These are phyloP conservation scores for Cytospora leucostoma DNA, from an alignment of 2,329 filamentous ascomycete genomes.

Conservation along the genomic window DNA sequence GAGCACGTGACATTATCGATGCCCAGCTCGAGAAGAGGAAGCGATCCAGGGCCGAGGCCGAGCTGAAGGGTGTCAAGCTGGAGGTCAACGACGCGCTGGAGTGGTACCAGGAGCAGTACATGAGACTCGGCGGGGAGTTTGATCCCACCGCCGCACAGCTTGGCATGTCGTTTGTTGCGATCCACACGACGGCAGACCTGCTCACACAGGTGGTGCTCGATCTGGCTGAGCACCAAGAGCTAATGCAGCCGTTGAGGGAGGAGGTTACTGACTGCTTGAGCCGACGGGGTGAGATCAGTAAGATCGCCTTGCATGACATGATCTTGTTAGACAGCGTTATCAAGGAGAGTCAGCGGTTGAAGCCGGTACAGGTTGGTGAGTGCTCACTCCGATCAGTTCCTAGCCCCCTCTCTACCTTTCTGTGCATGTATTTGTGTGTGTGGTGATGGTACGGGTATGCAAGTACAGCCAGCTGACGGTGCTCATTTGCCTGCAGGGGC, in stretches of 20 bases:
- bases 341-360: constrained; percentile 42
- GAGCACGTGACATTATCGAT: not conserved
- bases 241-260: constrained; percentile 38
- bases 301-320: constrained; percentile 40
- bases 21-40: constrained; percentile 34
- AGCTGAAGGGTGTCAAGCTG: constrained; percentile 8
- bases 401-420: not conserved
- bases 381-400: not conserved
- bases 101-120: constrained; percentile 43
- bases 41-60: constrained; percentile 37
- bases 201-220: constrained; percentile 43
- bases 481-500: not conserved
- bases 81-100: constrained; percentile 31
- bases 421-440: not conserved
- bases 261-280: constrained; percentile 1
- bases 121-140: constrained; percentile 31
- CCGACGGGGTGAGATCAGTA: constrained; percentile 37
- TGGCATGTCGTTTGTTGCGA: constrained; percentile 40
- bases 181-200: constrained; percentile 45
- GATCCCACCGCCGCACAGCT: constrained; percentile 41
- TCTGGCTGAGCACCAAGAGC: constrained; percentile 43
- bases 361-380: constrained; percentile 15
- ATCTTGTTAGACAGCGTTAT: constrained; percentile 45
- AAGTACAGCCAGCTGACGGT: not conserved
- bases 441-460: not conserved